These are phyloP conservation scores for Penicillium fimorum DNA, from an alignment of 495 filamentous ascomycete species.

Conservation along the genomic window DNA sequence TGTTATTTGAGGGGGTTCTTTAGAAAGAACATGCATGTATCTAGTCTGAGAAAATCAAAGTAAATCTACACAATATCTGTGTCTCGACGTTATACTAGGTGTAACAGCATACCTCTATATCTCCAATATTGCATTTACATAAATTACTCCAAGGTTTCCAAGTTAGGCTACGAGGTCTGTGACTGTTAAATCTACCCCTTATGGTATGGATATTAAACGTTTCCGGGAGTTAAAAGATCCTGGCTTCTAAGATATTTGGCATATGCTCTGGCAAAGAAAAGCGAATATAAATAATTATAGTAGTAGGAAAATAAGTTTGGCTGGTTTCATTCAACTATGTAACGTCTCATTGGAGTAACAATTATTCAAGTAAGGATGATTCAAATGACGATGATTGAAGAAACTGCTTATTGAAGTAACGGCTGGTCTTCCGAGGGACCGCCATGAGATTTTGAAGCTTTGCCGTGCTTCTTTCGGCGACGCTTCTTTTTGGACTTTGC, in stretches of 20 bases:
- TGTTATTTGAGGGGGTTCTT: constrained; percentile 1
- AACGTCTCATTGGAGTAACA: too few species aligned
- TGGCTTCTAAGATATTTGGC: neutral
- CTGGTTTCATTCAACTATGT: too few species aligned
- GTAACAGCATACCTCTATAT: neutral
- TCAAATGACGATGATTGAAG: too few species aligned
- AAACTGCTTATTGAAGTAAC: constrained; percentile 2
- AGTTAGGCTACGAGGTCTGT: neutral
- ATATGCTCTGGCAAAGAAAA: neutral
- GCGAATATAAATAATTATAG: neutral
- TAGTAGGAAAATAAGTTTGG: too few species aligned
- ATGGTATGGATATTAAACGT: neutral
- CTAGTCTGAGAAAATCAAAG: neutral
- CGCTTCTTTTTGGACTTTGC: constrained; percentile 10
- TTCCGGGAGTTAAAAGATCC: neutral
- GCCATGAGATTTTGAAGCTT: constrained; percentile 4
- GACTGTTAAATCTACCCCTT: neutral
- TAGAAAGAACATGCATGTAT: neutral
- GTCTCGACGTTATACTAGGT: neutral
- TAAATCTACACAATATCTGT: neutral
- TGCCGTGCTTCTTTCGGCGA: constrained; percentile 11
- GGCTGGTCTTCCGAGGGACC: constrained; percentile 10
- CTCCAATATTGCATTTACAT: neutral
- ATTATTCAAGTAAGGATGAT: too few species aligned
- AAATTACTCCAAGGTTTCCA: neutral